A percentile compares a stretch with the other conserved stretches of the same genome.
Evolutionary conservation across 2,329 filamentous ascomycete genomes (phyloP).

Genomic region (Akanthomyces dipterigenus): DNA sequence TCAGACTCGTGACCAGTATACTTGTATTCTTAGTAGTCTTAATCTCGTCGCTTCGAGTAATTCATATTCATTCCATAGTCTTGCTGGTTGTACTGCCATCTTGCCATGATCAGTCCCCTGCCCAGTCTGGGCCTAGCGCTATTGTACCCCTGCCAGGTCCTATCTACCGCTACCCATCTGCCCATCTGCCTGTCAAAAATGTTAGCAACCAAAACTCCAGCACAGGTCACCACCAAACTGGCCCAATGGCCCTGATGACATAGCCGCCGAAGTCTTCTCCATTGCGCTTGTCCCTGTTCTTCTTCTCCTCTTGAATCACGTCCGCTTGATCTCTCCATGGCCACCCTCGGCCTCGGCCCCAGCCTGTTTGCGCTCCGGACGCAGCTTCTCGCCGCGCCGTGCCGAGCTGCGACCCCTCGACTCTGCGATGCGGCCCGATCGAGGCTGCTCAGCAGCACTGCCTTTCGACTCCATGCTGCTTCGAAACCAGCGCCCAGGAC

Average conservation of each 20-base stretch:
- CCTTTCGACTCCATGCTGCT: neutral
- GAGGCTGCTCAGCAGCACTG: neutral
- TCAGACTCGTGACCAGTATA: too few species aligned
- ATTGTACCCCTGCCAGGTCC: conserved; percentile 4
- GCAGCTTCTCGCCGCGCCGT: conserved; percentile 5
- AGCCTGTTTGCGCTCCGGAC: neutral
- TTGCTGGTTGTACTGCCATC: neutral
- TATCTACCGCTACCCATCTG: conserved; percentile 8
- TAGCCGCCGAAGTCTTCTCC: neutral
- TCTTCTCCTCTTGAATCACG: neutral
- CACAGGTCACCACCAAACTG: neutral
- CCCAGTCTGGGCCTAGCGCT: neutral
- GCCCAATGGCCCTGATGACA: neutral
- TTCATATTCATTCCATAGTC: neutral
- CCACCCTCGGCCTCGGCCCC: conserved; percentile 1
- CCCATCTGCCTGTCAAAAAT: neutral
- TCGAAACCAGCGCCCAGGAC: neutral
- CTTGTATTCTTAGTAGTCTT: too few species aligned
- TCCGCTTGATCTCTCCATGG: neutral
- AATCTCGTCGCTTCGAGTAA: neutral
- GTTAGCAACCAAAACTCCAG: conserved; percentile 4
- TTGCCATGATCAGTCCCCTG: neutral
- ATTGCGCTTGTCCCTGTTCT: neutral
- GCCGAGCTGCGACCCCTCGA: neutral
- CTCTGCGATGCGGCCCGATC: conserved; percentile 3